Conservation (phyloP, 352 stramenopile genomes). For the Phytophthora cryptogea region DNA sequence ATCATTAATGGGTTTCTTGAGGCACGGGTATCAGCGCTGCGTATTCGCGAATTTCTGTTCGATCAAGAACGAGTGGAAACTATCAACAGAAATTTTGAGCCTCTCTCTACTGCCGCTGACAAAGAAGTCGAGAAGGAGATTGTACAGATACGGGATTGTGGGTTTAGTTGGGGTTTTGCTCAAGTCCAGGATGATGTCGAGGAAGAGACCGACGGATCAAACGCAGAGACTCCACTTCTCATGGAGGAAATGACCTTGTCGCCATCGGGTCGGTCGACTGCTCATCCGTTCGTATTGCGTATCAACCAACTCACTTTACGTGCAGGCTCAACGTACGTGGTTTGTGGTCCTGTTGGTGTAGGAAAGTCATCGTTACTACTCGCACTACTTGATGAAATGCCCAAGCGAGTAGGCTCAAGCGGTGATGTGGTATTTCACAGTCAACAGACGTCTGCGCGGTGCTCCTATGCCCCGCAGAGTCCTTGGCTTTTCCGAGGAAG, state of each 20-base stretch:
- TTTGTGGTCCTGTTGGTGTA: slow-evolving; percentile 91
- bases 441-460: slow-evolving; percentile 1
- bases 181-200: background rate
- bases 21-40: slow-evolving; percentile 77
- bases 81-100: background rate
- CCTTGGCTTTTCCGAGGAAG: slow-evolving; percentile 76
- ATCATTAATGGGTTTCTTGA: slow-evolving; percentile 92
- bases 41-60: slow-evolving; percentile 81
- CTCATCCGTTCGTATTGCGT: slow-evolving; percentile 44
- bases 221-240: slow-evolving; percentile 26
- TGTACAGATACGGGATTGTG: slow-evolving; percentile 31
- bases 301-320: slow-evolving; percentile 51
- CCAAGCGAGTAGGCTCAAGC: slow-evolving; percentile 22
- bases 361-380: slow-evolving; percentile 97
- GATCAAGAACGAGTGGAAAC: slow-evolving; percentile 6
- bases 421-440: background rate
- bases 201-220: slow-evolving; percentile 9
- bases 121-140: slow-evolving; percentile 7
- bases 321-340: slow-evolving; percentile 50
- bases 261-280: background rate
- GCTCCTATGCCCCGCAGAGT: slow-evolving; percentile 77
- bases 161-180: slow-evolving; percentile 31
- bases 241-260: slow-evolving; percentile 8
- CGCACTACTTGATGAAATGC: slow-evolving; percentile 96
- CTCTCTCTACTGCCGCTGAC: background rate